Base-by-base conservation (phyloP, 2,329 filamentous ascomycete genomes). In the Ascomycota sp. region DNA sequence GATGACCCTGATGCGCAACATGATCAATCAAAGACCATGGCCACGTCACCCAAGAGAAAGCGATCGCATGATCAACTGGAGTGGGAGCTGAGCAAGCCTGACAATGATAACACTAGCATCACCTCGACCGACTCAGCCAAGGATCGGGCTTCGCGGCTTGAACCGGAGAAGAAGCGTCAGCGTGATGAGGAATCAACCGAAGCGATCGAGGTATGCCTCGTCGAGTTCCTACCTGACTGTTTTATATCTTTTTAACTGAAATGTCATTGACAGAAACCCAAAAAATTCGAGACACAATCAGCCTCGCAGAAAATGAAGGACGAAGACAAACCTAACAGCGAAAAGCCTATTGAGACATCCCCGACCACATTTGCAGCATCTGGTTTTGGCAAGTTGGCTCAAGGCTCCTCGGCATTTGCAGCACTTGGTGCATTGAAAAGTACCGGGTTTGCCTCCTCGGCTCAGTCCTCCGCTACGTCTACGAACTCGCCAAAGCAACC, bases 21-120 rank as follows among this genome's bases (percentile, higher is more conserved):
- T 29, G 50, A 60, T 30, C 47, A 52, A 25, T 33, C 45, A 32
- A 61, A 53, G 43, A 63, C 70, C 29, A 54, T 61, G 33, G 43
- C 69, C 27, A 54, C 59, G 13, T 74, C 68, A 9, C 70, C 70
- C 20, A 75, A 74, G 55, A 75, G 75, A 58, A 75, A 75, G 55
- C 60, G 70, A 38, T 62, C 58, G 20, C 64, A 67, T 38, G 66
- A 69, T 37, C 59, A 72, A 45, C 50, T 70, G 11, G 69, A 72
- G 20, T 55, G 61, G 28, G 48, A 52, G 29, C 57, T 52, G 39
- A 57, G 57, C 24, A 35, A 46, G 5, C 46, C 53, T 23, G 48
- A 52, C 23, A 59, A 56, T 36, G 60, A 59, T 37, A 46, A 44
- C 35, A 57, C 52, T 35, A 55, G 58, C 38, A 40, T 50, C 23